Conservation (phyloP, 768 basidiomycete species). For the Serendipita sp. region DNA sequence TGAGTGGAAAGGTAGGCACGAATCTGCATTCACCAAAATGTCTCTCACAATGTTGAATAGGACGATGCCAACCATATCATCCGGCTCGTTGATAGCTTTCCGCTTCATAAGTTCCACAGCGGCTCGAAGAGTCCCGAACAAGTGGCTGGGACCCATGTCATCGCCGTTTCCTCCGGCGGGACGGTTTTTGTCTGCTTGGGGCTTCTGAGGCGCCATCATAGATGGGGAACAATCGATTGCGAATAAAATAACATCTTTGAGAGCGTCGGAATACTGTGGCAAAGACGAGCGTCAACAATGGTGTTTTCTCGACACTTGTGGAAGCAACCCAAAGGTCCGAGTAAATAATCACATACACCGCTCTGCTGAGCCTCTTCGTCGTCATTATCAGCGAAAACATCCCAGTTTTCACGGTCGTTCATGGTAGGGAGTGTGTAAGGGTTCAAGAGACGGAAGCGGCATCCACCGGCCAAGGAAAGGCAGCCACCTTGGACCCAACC, state of each 20-base stretch:
- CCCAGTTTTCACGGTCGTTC: conserved; percentile 49
- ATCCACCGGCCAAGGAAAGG: too few relatives aligned
- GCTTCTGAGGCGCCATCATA: conserved; percentile 63
- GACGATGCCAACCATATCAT: conserved; percentile 78
- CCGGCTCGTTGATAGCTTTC: conserved; percentile 79
- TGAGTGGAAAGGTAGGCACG: not conserved
- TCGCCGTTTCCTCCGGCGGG: not conserved
- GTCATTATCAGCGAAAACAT: conserved; percentile 61
- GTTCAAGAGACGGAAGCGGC: too few relatives aligned
- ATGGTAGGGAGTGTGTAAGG: not conserved
- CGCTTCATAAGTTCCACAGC: conserved; percentile 79
- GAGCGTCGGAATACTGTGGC: conserved; percentile 48
- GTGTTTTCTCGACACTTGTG: conserved; percentile 11
- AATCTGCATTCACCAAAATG: not conserved
- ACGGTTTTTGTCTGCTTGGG: conserved; percentile 37
- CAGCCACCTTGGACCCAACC: too few relatives aligned
- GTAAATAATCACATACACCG: conserved; percentile 38
- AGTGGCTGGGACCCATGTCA: conserved; percentile 30
- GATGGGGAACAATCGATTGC: conserved; percentile 87
- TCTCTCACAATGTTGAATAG: conserved; percentile 78
- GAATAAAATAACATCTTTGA: conserved; percentile 82
- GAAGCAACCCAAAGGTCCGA: too few relatives aligned
- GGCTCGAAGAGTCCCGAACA: conserved; percentile 65
- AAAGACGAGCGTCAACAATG: not conserved
- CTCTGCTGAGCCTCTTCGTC: conserved; percentile 57